Conservation (phyloP, 768 basidiomycete species). For the Grammothele lineata region DNA sequence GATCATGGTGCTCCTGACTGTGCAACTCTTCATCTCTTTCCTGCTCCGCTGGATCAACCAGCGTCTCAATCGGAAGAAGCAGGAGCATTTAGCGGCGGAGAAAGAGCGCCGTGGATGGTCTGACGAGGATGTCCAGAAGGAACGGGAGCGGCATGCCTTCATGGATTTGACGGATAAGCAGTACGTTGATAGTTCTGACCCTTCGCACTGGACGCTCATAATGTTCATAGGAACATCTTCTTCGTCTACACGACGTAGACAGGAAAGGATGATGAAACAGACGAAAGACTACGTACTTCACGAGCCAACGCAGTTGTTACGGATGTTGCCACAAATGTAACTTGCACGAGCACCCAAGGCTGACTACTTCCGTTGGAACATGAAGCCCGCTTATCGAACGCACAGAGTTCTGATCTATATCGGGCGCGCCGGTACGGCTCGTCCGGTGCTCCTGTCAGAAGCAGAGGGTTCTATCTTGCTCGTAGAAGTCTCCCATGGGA, state of each 20-base stretch:
- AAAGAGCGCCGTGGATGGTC: conserved; percentile 51
- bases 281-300: too few relatives aligned
- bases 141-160: conserved; percentile 59
- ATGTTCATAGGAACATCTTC: conserved; percentile 43
- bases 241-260: conserved; percentile 45
- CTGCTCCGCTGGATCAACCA: conserved; percentile 52
- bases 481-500: too few relatives aligned
- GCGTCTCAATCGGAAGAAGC: conserved; percentile 47
- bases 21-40: conserved; percentile 45
- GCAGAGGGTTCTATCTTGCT: too few relatives aligned
- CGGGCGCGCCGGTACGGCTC: too few relatives aligned
- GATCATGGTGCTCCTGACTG: conserved; percentile 54
- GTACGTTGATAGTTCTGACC: conserved; percentile 30
- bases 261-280: background rate
- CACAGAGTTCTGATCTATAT: too few relatives aligned
- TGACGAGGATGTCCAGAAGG: conserved; percentile 50
- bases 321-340: too few relatives aligned
- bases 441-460: too few relatives aligned
- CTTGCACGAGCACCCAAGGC: too few relatives aligned
- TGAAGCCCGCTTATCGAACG: too few relatives aligned
- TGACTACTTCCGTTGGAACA: too few relatives aligned
- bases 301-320: background rate
- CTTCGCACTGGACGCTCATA: background rate
- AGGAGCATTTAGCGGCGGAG: conserved; percentile 35
- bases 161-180: conserved; percentile 61